Evolutionary conservation across 2,329 filamentous ascomycete genomes (phyloP).

Genomic region (Lasiodiplodia sp.): DNA sequence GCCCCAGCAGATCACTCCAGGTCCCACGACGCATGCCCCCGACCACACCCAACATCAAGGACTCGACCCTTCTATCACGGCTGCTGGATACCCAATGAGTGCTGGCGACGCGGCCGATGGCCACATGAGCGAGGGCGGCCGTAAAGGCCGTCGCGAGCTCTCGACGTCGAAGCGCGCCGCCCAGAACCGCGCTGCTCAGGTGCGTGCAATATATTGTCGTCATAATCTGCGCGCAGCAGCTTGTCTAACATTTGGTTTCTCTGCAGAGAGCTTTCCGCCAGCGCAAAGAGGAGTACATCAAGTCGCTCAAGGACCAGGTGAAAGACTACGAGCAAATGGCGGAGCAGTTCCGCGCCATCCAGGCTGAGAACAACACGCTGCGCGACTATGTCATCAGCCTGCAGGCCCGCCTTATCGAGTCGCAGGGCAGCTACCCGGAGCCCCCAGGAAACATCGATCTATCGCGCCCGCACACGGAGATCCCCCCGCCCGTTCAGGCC

Average conservation of each 20-base stretch:
- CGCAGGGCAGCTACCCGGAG: conserved; percentile 82
- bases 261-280: conserved; percentile 90
- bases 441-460: conserved; percentile 83
- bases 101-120: conserved; percentile 55
- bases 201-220: conserved; percentile 56
- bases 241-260: neutral
- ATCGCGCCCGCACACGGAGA: conserved; percentile 55
- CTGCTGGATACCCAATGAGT: conserved; percentile 57
- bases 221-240: no score
- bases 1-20: conserved; percentile 45
- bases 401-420: conserved; percentile 84
- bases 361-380: conserved; percentile 87
- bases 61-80: conserved; percentile 66
- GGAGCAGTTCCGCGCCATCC: conserved; percentile 78
- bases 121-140: conserved; percentile 54
- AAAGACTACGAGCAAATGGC: conserved; percentile 80
- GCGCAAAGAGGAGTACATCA: conserved; percentile 97
- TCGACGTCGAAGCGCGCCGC: conserved; percentile 96
- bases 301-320: conserved; percentile 94
- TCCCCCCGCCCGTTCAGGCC: conserved; percentile 29
- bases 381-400: conserved; percentile 92
- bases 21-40: conserved; percentile 40
- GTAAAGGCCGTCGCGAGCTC: conserved; percentile 87
- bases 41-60: conserved; percentile 60
- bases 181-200: conserved; percentile 96